Base-by-base conservation (phyloP, 2,329 filamentous ascomycete species). In the Ceratocystis diversiconidia region DNA sequence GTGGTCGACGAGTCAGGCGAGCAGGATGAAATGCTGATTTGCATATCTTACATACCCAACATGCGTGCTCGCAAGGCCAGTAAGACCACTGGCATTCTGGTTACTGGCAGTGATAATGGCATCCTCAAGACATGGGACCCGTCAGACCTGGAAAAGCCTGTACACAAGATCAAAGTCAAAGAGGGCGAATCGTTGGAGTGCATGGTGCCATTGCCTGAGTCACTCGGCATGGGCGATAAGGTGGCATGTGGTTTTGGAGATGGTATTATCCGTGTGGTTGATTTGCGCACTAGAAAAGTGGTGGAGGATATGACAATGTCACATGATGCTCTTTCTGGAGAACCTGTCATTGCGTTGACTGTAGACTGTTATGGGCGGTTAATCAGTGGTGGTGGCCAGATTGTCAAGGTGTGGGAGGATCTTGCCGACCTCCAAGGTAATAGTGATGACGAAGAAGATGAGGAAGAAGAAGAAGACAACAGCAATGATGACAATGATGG, bases 321-420 rank as follows among this genome's bases (percentile, higher is more conserved):
- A 70, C 92, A 96, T 73, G 90, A 96, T 71, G 91, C 95, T 67
- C 77, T 94, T 19, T 92, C 97, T 73, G 88, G 88, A 1, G 63
- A 67, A 22, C 59, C 66, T 6, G 91, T 96, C 2, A 82, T 91
- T 1, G 88, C 83, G 0, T 75, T 99, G 0, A 88, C 82, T 1
- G 95, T 97, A 69, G 94, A 97, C 75, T 86, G 88, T 62, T 84
- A 86, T 63, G 89, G 91, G 59, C 82, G 94, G 59, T 84, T 99
- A 79, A 90, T 99, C 70, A 95, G 86, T 71, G 92, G 90, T 10
- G 94, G 94, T 64, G 94, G 94, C 0, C 83, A 82, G 70, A 85
- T 85, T 0, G 83, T 99, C 69, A 96, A 96, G 75, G 86, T 97
- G 1, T 99, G 94, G 94, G 85, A 94, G 88, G 85, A 94, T 72